Conservation (phyloP, 306 rosid genomes). For the Citrullus mucosospermus region DNA sequence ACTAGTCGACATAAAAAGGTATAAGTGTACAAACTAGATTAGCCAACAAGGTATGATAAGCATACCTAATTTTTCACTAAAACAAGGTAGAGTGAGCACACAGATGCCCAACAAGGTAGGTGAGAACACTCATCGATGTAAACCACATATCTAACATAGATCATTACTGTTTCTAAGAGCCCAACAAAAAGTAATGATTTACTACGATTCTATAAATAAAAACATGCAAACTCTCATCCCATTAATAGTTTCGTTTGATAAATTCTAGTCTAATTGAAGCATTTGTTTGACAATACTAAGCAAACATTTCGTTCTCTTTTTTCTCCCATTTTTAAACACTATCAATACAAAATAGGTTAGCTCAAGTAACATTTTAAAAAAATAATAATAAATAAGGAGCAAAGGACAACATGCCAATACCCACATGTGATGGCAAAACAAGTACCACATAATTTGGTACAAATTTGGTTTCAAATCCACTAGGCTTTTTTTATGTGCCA, state of each 20-base stretch:
- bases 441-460: constrained; percentile 1
- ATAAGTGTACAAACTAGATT: not conserved
- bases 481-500: not conserved
- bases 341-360: not conserved
- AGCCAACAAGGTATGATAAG: not conserved
- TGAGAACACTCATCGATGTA: not conserved
- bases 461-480: not conserved
- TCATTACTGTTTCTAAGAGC: not conserved
- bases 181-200: not conserved
- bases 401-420: not conserved
- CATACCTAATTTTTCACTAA: not conserved
- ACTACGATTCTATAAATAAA: no score
- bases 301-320: not conserved
- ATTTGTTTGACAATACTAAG: not conserved
- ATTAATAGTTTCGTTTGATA: not conserved
- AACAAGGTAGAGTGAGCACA: not conserved
- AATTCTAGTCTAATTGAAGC: not conserved
- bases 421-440: not conserved
- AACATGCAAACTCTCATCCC: not conserved
- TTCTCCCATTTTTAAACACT: not conserved
- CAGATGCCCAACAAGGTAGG: not conserved
- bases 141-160: not conserved
- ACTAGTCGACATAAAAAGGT: not conserved
- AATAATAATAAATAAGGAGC: not conserved
- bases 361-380: not conserved